Conservation (phyloP, 768 basidiomycete genomes). For the Galerina marginata region DNA sequence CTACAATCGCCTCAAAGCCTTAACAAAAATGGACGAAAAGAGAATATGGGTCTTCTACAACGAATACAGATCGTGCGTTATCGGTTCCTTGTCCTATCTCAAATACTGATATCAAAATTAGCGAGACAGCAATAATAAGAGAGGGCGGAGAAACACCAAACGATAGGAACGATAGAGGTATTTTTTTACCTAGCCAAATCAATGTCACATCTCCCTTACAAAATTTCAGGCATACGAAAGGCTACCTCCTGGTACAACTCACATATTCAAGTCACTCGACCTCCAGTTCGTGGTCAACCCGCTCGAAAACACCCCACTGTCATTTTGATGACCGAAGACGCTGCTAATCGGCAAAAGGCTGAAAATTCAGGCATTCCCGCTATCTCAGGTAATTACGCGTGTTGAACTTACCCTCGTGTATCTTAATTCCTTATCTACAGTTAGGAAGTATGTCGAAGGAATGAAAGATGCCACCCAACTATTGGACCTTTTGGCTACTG, state of each 20-base stretch:
- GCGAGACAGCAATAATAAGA: constrained; percentile 81
- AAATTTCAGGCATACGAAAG: constrained; percentile 72
- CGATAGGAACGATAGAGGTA: constrained; percentile 94
- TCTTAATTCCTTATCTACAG: constrained; percentile 38
- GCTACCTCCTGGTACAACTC: constrained; percentile 86
- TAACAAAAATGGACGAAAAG: constrained; percentile 87
- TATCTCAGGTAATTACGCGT: constrained; percentile 56
- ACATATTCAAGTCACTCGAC: constrained; percentile 64
- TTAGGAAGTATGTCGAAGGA: constrained; percentile 82
- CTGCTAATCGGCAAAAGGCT: constrained; percentile 80
- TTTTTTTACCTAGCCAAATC: constrained; percentile 8
- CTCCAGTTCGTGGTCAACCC: constrained; percentile 55
- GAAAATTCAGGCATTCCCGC: constrained; percentile 63
- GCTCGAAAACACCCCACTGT: constrained; percentile 57
- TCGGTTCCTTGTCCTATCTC: background rate
- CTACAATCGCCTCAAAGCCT: constrained; percentile 88
- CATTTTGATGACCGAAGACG: constrained; percentile 90
- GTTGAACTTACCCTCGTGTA: background rate
- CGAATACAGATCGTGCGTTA: constrained; percentile 78
- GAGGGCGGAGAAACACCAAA: constrained; percentile 86
- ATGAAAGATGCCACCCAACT: constrained; percentile 68
- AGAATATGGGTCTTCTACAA: constrained; percentile 87
- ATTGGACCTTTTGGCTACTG: constrained; percentile 80
- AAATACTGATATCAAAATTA: constrained; percentile 29
- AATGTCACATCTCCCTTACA: constrained; percentile 30